Percentiles rank a stretch among this genome's conserved stretches.
These are phyloP conservation scores for Bodo saltans DNA, from an alignment of 78 protist species.

Conservation along the genomic window DNA sequence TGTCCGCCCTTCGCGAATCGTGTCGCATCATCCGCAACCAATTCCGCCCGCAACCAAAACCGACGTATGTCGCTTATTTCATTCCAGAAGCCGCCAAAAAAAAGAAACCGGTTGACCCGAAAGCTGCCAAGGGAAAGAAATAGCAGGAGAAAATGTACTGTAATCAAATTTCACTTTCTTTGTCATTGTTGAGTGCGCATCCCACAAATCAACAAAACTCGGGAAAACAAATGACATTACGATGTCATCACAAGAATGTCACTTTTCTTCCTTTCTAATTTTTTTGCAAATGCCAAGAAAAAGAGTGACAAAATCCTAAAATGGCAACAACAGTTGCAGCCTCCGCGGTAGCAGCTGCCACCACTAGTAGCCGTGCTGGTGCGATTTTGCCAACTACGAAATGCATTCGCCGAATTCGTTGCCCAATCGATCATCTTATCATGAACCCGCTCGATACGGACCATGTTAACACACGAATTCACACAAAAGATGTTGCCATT, in stretches of 20 bases:
- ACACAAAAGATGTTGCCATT: background rate
- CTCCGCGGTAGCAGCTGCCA: background rate
- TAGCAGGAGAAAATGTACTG: too few species aligned
- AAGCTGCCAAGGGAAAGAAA: too few species aligned
- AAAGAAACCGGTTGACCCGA: too few species aligned
- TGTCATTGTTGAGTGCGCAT: too few species aligned
- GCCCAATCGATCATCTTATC: background rate
- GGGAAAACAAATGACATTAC: too few species aligned
- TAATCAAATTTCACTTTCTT: too few species aligned
- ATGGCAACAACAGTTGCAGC: background rate
- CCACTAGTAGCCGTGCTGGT: background rate
- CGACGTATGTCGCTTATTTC: too few species aligned
- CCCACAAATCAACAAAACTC: too few species aligned
- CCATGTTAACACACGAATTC: background rate
- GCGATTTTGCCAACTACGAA: background rate
- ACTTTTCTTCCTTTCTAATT: too few species aligned
- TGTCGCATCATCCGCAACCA: constrained; percentile 19
- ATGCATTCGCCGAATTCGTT: background rate
- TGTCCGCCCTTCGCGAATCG: constrained; percentile 2
- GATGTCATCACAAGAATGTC: too few species aligned
- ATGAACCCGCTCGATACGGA: background rate
- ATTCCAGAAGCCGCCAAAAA: too few species aligned
- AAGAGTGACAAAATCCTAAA: background rate
- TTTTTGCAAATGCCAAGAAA: too few species aligned
- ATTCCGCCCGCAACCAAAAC: background rate